Conservation (phyloP, 2,329 filamentous ascomycete genomes). For the Colletotrichum limetticola region DNA sequence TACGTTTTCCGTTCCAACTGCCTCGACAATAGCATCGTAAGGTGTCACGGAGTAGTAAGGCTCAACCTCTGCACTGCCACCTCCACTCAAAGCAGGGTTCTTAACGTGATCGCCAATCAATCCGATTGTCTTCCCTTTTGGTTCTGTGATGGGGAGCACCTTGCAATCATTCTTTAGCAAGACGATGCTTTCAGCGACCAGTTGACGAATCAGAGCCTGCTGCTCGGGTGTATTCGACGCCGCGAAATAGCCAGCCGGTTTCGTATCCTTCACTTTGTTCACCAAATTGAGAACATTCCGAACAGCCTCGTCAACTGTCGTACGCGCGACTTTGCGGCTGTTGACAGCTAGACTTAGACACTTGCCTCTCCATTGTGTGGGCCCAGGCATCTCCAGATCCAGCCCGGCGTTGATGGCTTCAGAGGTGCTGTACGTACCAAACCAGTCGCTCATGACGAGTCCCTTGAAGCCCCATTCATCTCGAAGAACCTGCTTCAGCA, state of each 20-base stretch:
- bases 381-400: constrained; percentile 70
- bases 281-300: constrained; percentile 67
- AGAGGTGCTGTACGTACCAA: constrained; percentile 64
- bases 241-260: constrained; percentile 59
- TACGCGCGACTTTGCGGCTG: constrained; percentile 18
- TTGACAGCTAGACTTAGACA: constrained; percentile 27
- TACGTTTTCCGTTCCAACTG: constrained; percentile 40
- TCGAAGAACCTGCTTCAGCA: constrained; percentile 62
- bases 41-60: constrained; percentile 78
- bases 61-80: constrained; percentile 69
- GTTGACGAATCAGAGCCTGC: constrained; percentile 69
- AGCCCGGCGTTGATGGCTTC: constrained; percentile 62
- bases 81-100: constrained; percentile 54
- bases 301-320: constrained; percentile 62
- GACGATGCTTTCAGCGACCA: constrained; percentile 77
- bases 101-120: constrained; percentile 41
- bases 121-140: constrained; percentile 56
- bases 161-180: constrained; percentile 78
- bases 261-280: constrained; percentile 51
- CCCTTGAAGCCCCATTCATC: constrained; percentile 68
- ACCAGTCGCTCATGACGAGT: constrained; percentile 69
- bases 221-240: constrained; percentile 59
- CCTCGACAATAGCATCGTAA: constrained; percentile 72
- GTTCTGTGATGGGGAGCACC: constrained; percentile 69
- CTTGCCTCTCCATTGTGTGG: constrained; percentile 49